Evolutionary conservation across 2,329 filamentous ascomycete genomes (phyloP), one percentile per base, ranked within the genome.

Genomic region (Raffaelea deltoideospora): DNA sequence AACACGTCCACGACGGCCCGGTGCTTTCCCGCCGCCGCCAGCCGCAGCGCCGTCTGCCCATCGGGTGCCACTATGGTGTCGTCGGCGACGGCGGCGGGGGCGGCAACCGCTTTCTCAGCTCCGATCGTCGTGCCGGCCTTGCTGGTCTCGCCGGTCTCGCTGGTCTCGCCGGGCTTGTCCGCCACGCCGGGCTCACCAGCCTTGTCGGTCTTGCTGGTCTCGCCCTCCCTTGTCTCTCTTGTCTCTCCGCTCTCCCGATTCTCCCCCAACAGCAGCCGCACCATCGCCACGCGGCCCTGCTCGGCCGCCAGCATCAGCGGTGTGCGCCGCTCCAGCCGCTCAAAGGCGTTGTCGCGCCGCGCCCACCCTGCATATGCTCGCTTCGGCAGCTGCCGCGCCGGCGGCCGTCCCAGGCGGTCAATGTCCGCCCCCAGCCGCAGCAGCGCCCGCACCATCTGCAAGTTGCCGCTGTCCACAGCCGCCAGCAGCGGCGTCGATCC

Each of bases 271-370:
- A 67, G 47, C 1, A 64, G 46, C 41, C 50, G 56, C 23, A 61
- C 62, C 4, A 67, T 40, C 4, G 57, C 50, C 4, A 64, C 42
- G 10, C 57, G 52, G 2, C 63, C 64, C 1, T 41, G 38, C 19
- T 51, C 48, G 1, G 64, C 61, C 3, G 64, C 64, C 1, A 57
- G 45, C 53, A 63, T 59, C 8, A 68, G 48, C 3, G 64, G 54
- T 1, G 63, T 66, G n/a, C 64, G 55, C 26, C 42, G 43, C 11
- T 19, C 47, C 14, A 51, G 51, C 30, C 50, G 54, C 45, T 49
- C 34, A 1, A 23, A 10, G 5, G 14, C 19, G 7, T 17, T 26
- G 17, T 24, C 28, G 22, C 20, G 10, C 19, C n/a, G n/a, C 24
- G n/a, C n/a, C n/a, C n/a, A n/a, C n/a, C n/a, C n/a, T 6, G 7